These are phyloP conservation scores for Xylaria grammica DNA, from an alignment of 495 filamentous ascomycete species.

Conservation along the genomic window DNA sequence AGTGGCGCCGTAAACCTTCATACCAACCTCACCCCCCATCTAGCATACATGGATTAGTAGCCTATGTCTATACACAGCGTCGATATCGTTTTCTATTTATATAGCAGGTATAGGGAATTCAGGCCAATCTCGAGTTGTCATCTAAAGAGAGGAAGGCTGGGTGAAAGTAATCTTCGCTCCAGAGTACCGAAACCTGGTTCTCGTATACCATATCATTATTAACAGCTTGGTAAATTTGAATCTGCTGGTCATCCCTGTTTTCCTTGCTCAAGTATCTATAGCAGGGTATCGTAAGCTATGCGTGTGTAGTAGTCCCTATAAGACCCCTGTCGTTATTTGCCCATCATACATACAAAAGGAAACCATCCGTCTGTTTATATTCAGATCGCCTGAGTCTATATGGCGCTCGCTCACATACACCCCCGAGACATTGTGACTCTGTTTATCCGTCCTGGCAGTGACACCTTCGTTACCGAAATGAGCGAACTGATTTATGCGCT, in stretches of 20 bases:
- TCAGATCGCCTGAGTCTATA: not conserved
- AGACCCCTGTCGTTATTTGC: not conserved
- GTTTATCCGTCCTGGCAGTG: not conserved
- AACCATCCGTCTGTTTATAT: constrained; percentile 6
- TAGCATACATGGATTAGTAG: not conserved
- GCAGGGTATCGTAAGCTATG: constrained; percentile 17
- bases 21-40: too few relatives aligned
- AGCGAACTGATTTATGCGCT: constrained; percentile 70
- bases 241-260: constrained; percentile 1
- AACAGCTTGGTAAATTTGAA: constrained; percentile 3
- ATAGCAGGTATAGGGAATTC: not conserved
- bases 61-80: not conserved
- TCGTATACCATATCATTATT: not conserved
- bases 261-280: constrained; percentile 13
- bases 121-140: not conserved
- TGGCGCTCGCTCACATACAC: not conserved
- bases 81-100: not conserved
- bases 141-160: not conserved
- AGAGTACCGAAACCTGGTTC: not conserved
- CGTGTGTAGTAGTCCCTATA: not conserved
- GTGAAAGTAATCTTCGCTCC: not conserved
- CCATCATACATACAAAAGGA: constrained; percentile 1
- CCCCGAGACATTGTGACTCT: not conserved
- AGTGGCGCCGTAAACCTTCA: too few relatives aligned
- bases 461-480: constrained; percentile 48